Evolutionary conservation across 1,284 basidiomycete species (phyloP).

Genomic region (Clitocybe nebularis): DNA sequence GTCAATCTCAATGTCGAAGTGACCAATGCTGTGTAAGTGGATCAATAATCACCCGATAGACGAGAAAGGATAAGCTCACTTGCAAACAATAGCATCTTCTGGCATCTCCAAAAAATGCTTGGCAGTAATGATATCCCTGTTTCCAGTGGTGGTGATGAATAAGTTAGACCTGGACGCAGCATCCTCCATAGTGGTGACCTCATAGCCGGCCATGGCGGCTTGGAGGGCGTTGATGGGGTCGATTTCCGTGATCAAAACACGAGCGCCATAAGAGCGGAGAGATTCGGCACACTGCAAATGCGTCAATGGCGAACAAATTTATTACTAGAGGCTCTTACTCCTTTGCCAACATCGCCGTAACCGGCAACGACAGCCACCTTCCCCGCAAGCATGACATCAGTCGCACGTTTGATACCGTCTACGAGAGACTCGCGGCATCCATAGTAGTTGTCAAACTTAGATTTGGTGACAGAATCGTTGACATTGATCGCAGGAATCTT

Average conservation of each 20-base stretch:
- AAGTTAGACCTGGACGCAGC: slow-evolving; percentile 86
- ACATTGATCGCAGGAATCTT: slow-evolving; percentile 99
- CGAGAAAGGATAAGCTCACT: slow-evolving; percentile 46
- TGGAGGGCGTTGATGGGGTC: slow-evolving; percentile 99
- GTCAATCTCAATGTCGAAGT: slow-evolving; percentile 99
- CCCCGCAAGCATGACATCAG: slow-evolving; percentile 99
- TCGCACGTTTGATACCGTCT: slow-evolving; percentile 99
- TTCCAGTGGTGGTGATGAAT: slow-evolving; percentile 98
- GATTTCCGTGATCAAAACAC: slow-evolving; percentile 96
- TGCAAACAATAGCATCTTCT: slow-evolving; percentile 98
- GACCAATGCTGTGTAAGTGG: slow-evolving; percentile 71
- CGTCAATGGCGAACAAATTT: slow-evolving; percentile 9
- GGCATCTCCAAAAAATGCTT: slow-evolving; percentile 94
- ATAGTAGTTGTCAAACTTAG: slow-evolving; percentile 97
- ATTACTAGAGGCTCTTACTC: slow-evolving; percentile 53
- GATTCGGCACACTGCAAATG: slow-evolving; percentile 88
- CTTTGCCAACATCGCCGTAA: slow-evolving; percentile 99
- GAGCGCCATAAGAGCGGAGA: slow-evolving; percentile 93
- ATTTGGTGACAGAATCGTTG: slow-evolving; percentile 99
- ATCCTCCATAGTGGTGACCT: slow-evolving; percentile 98
- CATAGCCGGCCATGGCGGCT: slow-evolving; percentile 99
- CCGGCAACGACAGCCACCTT: slow-evolving; percentile 99
- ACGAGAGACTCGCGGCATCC: slow-evolving; percentile 99
- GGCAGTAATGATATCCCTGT: slow-evolving; percentile 95
- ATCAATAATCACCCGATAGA: slow-evolving; percentile 6